Evolutionary conservation across 352 stramenopile species (phyloP), one percentile per base, ranked within the genome.

Genomic region (Globisporangium radiosum): DNA sequence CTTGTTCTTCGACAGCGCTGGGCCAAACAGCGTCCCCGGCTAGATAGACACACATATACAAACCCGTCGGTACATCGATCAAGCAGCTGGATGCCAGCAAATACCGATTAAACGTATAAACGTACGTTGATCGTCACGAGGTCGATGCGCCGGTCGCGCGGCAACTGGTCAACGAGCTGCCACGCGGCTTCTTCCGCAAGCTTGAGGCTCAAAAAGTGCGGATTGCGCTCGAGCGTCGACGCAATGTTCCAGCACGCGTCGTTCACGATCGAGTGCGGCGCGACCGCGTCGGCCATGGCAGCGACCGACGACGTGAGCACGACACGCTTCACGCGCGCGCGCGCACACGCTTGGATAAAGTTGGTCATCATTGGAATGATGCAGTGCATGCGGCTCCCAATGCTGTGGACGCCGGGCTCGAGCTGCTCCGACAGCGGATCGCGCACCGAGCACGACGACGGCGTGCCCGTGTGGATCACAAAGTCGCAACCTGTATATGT

Each of bases 311-410:
- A 95, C 9, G 85, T 94, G 19, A 95, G 62, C 15, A 95, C 82
- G 4, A 95, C 85, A 25, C 85, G 70, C 72, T 94, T 93, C 44
- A 94, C 76, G 48, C 83, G 79, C 5, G 81, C 71, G 10, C 86
- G 81, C 13, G 85, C 82, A 60, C 86, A 95, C 0, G 86, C 84
- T 56, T 92, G 85, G 60, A 95, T 93, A 56, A 95, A 95, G 67
- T 95, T 95, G 11, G 85, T 94, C 86, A 95, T 95, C 85, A 95
- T 95, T 11, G 86, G 86, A 39, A 95, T 92, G 69, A 95, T 95
- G 50, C 84, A 94, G 72, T 95, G 86, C 81, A 95, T 92, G 33
- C 86, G 84, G 57, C 86, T 95, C 50, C 86, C 86, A 64, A 95
- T 92, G 56, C 84, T 94, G 58, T 95, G 85, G 19, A 95, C 86